Percentiles rank a stretch among this genome's conserved stretches.
Conservation (phyloP, 306 rosid species). For the Fragaria nilgerrensis region DNA sequence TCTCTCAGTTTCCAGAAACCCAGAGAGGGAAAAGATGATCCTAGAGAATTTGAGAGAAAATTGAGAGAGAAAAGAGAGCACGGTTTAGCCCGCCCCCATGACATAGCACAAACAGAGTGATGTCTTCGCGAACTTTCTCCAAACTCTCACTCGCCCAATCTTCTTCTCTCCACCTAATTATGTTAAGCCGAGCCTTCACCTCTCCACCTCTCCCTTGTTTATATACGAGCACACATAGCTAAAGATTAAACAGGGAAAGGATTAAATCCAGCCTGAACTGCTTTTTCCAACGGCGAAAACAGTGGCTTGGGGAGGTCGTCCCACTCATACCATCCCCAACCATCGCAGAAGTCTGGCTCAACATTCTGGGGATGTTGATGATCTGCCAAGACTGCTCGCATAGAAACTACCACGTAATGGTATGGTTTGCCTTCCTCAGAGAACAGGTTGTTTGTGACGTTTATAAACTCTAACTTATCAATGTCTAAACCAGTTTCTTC, state of each 20-base stretch:
- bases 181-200: too few relatives aligned
- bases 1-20: too few relatives aligned
- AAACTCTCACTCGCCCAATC: too few relatives aligned
- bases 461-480: conserved; percentile 37
- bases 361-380: conserved; percentile 43
- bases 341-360: conserved; percentile 71
- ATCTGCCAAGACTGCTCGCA: conserved; percentile 41
- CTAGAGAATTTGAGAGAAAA: too few relatives aligned
- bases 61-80: too few relatives aligned
- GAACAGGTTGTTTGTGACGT: conserved; percentile 42
- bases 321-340: conserved; percentile 81
- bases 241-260: conserved; percentile 40
- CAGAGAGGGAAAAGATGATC: too few relatives aligned
- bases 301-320: conserved; percentile 55
- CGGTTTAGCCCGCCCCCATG: too few relatives aligned
- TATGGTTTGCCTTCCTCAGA: conserved; percentile 36
- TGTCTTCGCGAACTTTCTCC: too few relatives aligned
- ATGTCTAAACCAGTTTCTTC: conserved; percentile 66
- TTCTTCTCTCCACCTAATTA: too few relatives aligned
- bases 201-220: too few relatives aligned
- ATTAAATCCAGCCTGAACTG: conserved; percentile 44
- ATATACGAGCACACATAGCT: not conserved
- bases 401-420: conserved; percentile 51
- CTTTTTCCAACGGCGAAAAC: conserved; percentile 59
- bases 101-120: too few relatives aligned